A percentile compares a stretch with the other conserved stretches of the same genome.
These are phyloP conservation scores for Lichtheimia ramosa DNA, from an alignment of 371 early-diverging fungal genomes.

Conservation along the genomic window DNA sequence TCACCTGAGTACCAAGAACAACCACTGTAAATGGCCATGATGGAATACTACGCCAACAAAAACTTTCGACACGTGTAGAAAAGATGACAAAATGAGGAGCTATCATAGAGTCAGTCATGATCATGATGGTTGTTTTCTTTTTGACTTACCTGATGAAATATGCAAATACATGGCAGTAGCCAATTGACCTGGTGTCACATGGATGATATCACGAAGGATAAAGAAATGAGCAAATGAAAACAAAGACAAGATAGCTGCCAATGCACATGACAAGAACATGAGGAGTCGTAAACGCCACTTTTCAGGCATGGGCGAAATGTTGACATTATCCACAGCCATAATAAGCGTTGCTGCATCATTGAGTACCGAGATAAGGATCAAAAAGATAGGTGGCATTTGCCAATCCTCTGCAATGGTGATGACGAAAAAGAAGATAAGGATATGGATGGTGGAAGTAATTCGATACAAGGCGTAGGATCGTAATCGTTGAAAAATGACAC, in stretches of 20 bases:
- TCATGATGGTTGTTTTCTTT: neutral
- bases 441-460: constrained; percentile 91
- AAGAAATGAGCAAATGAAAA: constrained; percentile 87
- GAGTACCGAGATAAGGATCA: constrained; percentile 82
- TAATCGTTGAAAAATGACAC: constrained; percentile 91
- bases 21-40: constrained; percentile 77
- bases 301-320: constrained; percentile 79
- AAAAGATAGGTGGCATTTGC: constrained; percentile 80
- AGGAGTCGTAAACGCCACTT: constrained; percentile 89
- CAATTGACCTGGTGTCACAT: constrained; percentile 42
- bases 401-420: constrained; percentile 80
- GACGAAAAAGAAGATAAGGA: constrained; percentile 90
- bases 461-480: constrained; percentile 89
- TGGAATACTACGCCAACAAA: constrained; percentile 87
- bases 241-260: constrained; percentile 70
- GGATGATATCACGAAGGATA: constrained; percentile 63
- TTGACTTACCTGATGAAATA: constrained; percentile 71
- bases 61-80: constrained; percentile 90
- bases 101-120: constrained; percentile 6
- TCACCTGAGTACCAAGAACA: constrained; percentile 87
- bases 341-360: constrained; percentile 93
- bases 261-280: constrained; percentile 73
- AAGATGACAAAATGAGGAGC: constrained; percentile 96
- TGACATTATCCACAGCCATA: constrained; percentile 89
- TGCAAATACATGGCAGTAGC: constrained; percentile 90